A percentile compares a stretch with the other conserved stretches of the same genome.
phyloP scores from a whole-genome alignment of 1,284 basidiomycete species.

The Cryptococcus sp. region DNA sequence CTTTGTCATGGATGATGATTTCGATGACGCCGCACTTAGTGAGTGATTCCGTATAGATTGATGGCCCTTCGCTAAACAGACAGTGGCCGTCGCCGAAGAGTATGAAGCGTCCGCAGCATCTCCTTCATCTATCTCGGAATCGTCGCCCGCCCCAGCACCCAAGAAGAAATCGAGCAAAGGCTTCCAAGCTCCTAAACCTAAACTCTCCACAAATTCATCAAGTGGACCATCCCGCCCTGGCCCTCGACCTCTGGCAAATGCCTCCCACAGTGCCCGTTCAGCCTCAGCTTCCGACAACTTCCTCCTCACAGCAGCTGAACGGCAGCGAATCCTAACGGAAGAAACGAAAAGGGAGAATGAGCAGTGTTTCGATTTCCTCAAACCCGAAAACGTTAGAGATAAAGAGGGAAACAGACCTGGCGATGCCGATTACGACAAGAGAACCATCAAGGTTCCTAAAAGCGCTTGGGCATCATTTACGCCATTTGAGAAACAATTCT shows the following conservation, averaged over 20 bases:
- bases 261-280: conserved; percentile 3
- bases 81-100: conserved; percentile 38
- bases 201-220: conserved; percentile 5
- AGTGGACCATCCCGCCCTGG: not conserved
- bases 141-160: conserved; percentile 13
- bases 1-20: conserved; percentile 37
- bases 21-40: conserved; percentile 42
- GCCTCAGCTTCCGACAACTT: conserved; percentile 33
- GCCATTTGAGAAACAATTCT: conserved; percentile 88
- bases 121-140: conserved; percentile 34
- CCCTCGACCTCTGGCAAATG: conserved; percentile 6
- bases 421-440: conserved; percentile 83
- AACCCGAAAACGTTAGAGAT: conserved; percentile 54
- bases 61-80: too few species aligned
- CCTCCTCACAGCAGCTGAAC: conserved; percentile 84
- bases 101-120: conserved; percentile 33
- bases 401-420: conserved; percentile 75
- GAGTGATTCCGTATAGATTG: conserved; percentile 3
- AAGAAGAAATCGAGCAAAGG: conserved; percentile 12
- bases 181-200: conserved; percentile 18
- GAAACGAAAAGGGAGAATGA: conserved; percentile 76
- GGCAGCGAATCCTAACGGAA: conserved; percentile 68
- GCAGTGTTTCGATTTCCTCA: conserved; percentile 75
- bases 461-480: conserved; percentile 80
- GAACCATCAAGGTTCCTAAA: conserved; percentile 79